phyloP scores from a whole-genome alignment of 225 moss, liverwort and hornwort genomes.

The Neckera pumila region DNA sequence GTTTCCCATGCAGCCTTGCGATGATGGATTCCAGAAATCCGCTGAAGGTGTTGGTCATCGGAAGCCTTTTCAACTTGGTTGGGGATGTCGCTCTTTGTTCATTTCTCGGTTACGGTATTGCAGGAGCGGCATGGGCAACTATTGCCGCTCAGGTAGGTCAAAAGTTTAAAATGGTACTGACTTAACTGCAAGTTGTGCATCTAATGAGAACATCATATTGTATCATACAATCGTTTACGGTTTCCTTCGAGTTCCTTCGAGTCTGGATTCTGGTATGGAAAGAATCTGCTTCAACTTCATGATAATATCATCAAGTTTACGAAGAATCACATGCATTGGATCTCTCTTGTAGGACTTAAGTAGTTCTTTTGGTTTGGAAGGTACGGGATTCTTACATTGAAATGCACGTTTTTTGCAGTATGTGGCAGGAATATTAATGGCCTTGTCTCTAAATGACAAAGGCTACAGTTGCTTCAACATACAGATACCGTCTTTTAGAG shows the following conservation, averaged over 20 bases:
- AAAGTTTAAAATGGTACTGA: background rate
- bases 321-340: background rate
- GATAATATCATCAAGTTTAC: background rate
- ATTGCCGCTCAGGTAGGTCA: constrained; percentile 55
- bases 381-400: background rate
- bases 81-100: constrained; percentile 71
- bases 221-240: background rate
- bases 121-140: constrained; percentile 90
- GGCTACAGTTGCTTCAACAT: constrained; percentile 76
- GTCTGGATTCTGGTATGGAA: background rate
- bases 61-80: constrained; percentile 67
- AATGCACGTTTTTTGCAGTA: constrained; percentile 31
- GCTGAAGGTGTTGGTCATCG: constrained; percentile 55
- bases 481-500: constrained; percentile 36
- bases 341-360: background rate
- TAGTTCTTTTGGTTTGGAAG: background rate
- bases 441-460: constrained; percentile 53
- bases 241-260: background rate
- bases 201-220: background rate
- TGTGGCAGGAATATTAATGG: constrained; percentile 66
- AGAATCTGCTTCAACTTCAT: background rate
- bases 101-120: constrained; percentile 75
- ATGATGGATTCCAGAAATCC: constrained; percentile 79
- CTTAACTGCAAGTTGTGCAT: background rate
- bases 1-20: constrained; percentile 47